A percentile compares a stretch with the other conserved stretches of the same genome.
These are phyloP conservation scores for Aspergillus sp. DNA, from an alignment of 2,329 filamentous ascomycete genomes.

Conservation along the genomic window DNA sequence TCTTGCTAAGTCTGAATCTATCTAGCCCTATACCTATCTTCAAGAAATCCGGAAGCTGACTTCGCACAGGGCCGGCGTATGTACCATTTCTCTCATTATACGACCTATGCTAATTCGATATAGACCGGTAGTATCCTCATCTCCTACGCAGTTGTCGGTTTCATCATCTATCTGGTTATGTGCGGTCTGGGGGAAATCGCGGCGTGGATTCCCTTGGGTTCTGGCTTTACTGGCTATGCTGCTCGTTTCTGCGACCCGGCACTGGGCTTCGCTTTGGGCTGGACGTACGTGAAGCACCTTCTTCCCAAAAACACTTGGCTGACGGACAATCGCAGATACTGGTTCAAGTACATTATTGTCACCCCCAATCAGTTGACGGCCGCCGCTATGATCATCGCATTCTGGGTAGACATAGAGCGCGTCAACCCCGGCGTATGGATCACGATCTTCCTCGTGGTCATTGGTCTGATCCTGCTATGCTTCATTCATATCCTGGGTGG, in stretches of 20 bases:
- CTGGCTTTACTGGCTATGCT: conserved; percentile 76
- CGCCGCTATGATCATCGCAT: conserved; percentile 67
- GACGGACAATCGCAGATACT: conserved; percentile 31
- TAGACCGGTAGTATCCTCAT: conserved; percentile 37
- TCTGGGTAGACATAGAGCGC: conserved; percentile 58
- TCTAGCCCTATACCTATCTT: background rate
- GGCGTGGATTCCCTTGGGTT: conserved; percentile 67
- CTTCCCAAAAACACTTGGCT: conserved; percentile 1
- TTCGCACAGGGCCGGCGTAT: conserved; percentile 28
- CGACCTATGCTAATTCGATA: conserved; percentile 5
- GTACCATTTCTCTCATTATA: conserved; percentile 6
- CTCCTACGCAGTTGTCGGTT: conserved; percentile 37
- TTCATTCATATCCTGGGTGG: conserved; percentile 58
- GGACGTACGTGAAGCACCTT: conserved; percentile 44
- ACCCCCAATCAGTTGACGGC: conserved; percentile 81
- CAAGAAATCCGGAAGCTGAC: conserved; percentile 6
- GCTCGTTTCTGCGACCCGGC: conserved; percentile 71
- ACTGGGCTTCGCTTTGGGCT: conserved; percentile 70
- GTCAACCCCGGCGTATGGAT: conserved; percentile 77
- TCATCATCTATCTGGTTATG: conserved; percentile 72
- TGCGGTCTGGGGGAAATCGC: conserved; percentile 77
- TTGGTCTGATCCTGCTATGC: conserved; percentile 58
- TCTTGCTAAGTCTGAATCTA: conserved; percentile 25
- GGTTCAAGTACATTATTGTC: conserved; percentile 74
- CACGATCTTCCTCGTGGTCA: conserved; percentile 57